phyloP scores from a whole-genome alignment of 1,139 yeast genomes.

The Protomyces pachydermus region DNA sequence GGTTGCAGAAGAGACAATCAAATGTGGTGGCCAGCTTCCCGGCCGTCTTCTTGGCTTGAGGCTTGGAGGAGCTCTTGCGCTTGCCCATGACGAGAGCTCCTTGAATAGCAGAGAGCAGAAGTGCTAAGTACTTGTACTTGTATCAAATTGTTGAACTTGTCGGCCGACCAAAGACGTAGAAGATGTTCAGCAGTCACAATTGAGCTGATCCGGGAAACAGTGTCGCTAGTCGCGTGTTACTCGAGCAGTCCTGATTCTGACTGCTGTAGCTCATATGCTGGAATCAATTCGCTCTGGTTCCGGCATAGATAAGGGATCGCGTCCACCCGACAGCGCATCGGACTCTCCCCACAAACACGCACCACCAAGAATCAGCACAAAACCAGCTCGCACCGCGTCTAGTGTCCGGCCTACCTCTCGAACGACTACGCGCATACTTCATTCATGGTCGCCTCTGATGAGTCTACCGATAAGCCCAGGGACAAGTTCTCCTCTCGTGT shows the following conservation, averaged over 20 bases:
- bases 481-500: conserved; percentile 13
- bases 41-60: conserved; percentile 14
- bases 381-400: no score
- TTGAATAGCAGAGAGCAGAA: not conserved
- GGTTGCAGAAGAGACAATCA: conserved; percentile 64
- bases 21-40: conserved; percentile 24
- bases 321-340: no score
- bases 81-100: conserved; percentile 9
- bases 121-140: not conserved
- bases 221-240: no score
- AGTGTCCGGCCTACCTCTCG: no score
- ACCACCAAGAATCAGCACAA: no score
- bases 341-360: no score
- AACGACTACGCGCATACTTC: not conserved
- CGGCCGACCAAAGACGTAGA: not conserved
- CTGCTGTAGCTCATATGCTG: no score
- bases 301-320: no score
- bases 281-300: no score
- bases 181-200: not conserved
- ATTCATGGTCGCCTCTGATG: not conserved
- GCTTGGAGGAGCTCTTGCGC: conserved; percentile 16
- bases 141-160: not conserved
- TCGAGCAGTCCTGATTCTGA: not conserved
- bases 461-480: not conserved
- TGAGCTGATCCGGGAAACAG: no score